Percentiles rank a stretch among this genome's conserved stretches.
phyloP scores from a whole-genome alignment of 164 flowering plant genomes.

The Vitis vinifera region ASM3070453v1 NC_081808.1:4778001-4778500 shows the following conservation, averaged over 20 bases:
- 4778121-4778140: too few relatives aligned
- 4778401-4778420: constrained; percentile 1
- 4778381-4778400: too few relatives aligned
- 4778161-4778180: too few relatives aligned
- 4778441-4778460: neutral
- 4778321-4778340: constrained; percentile 6
- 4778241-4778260: neutral
- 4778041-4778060: neutral
- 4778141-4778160: too few relatives aligned
- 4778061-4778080: too few relatives aligned
- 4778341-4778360: neutral
- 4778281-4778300: constrained; percentile 20
- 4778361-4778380: too few relatives aligned
- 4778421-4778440: neutral
- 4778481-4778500: neutral
- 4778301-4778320: constrained; percentile 1
- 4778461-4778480: too few relatives aligned
- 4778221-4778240: neutral
- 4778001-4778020: neutral
- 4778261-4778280: constrained; percentile 16
- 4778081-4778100: too few relatives aligned
- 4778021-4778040: neutral
- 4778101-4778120: neutral
- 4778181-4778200: neutral
- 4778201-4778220: neutral